These are phyloP conservation scores for Aspergillus fructus DNA, from an alignment of 2,329 filamentous ascomycete species.

Conservation along the genomic window DNA sequence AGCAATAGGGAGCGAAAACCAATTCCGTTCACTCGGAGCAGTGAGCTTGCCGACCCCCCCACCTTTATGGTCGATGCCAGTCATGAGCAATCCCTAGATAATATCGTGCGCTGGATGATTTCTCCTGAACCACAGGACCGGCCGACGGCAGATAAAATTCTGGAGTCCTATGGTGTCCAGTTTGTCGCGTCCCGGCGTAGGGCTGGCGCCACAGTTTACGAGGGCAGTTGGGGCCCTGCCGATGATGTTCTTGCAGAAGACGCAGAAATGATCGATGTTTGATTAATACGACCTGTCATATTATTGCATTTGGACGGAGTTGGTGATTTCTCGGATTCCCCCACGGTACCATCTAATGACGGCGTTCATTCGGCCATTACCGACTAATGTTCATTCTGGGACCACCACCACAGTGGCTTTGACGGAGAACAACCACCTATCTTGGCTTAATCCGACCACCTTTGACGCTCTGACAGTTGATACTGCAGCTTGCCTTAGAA, in stretches of 20 bases:
- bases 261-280: constrained; percentile 65
- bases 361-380: constrained; percentile 20
- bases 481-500: background rate
- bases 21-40: constrained; percentile 41
- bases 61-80: constrained; percentile 81
- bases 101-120: constrained; percentile 85
- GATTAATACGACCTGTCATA: constrained; percentile 28
- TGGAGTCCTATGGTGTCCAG: constrained; percentile 69
- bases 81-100: constrained; percentile 75
- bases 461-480: background rate
- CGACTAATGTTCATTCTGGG: constrained; percentile 13
- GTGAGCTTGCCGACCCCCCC: constrained; percentile 69
- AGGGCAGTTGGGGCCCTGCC: constrained; percentile 89
- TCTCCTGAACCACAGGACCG: constrained; percentile 69
- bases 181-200: constrained; percentile 78
- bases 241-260: constrained; percentile 60
- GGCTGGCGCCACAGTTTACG: constrained; percentile 89
- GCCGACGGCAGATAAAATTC: constrained; percentile 71
- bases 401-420: constrained; percentile 9
- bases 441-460: constrained; percentile 13
- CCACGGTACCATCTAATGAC: constrained; percentile 24
- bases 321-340: constrained; percentile 23
- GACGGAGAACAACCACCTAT: background rate
- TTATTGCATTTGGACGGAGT: constrained; percentile 36
- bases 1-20: constrained; percentile 24